A percentile compares a stretch with the other conserved stretches of the same genome.
Conservation (phyloP, 768 basidiomycete species). For the Leccinum subtestaceum region DNA sequence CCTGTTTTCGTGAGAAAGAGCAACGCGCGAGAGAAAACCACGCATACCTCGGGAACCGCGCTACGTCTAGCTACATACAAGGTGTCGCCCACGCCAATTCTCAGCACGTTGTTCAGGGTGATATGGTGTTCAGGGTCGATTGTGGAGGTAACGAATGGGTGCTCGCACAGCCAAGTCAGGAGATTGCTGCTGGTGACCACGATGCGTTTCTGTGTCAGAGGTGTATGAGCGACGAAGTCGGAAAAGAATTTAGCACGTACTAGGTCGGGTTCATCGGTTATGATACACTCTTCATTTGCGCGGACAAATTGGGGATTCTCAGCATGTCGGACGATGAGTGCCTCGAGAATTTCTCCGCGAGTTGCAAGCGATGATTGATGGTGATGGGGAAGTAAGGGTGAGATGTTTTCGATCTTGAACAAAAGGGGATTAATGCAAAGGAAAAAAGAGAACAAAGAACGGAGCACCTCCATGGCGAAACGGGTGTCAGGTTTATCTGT, state of each 20-base stretch:
- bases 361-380: conserved; percentile 23
- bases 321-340: conserved; percentile 32
- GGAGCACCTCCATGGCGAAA: conserved; percentile 79
- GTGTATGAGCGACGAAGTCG: conserved; percentile 8
- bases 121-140: conserved; percentile 26
- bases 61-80: conserved; percentile 57
- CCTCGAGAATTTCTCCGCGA: conserved; percentile 31
- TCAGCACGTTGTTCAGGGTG: conserved; percentile 40
- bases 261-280: conserved; percentile 23
- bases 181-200: conserved; percentile 45
- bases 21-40: conserved; percentile 6
- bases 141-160: conserved; percentile 28
- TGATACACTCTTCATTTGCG: conserved; percentile 19
- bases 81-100: conserved; percentile 49
- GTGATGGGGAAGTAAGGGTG: conserved; percentile 29
- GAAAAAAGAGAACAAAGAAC: conserved; percentile 1
- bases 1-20: conserved; percentile 46
- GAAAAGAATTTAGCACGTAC: conserved; percentile 16
- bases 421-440: conserved; percentile 9
- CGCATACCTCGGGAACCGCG: conserved; percentile 49
- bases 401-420: conserved; percentile 35
- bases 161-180: conserved; percentile 45
- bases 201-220: conserved; percentile 44
- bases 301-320: conserved; percentile 28
- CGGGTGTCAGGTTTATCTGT: conserved; percentile 94